Evolutionary conservation across 257 asterid species (phyloP).

Genomic region (Plantago ovata): DNA sequence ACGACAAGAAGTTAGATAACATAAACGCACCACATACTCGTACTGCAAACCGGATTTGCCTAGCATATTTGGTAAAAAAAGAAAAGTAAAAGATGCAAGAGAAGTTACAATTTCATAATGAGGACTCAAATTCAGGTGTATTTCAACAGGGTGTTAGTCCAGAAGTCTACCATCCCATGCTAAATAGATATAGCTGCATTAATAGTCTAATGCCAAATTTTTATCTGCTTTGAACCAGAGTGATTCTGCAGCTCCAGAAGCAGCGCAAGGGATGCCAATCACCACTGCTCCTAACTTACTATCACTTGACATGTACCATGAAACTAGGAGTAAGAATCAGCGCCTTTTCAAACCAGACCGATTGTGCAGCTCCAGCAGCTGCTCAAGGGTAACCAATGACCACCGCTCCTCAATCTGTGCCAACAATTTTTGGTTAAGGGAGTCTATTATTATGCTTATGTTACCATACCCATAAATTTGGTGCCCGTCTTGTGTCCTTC

Average conservation of each 20-base stretch:
- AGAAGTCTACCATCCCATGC: background rate
- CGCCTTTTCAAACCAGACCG: conserved; percentile 46
- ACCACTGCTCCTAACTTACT: background rate
- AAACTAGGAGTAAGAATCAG: conserved; percentile 14
- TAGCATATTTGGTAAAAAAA: background rate
- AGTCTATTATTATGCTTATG: conserved; percentile 62
- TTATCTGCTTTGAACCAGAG: background rate
- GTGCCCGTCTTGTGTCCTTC: conserved; percentile 77
- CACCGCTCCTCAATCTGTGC: conserved; percentile 71
- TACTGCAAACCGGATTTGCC: too few relatives aligned
- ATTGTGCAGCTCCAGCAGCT: conserved; percentile 69
- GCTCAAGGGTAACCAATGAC: conserved; percentile 68
- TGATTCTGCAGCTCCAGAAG: background rate
- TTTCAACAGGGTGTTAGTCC: background rate
- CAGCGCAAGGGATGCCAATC: background rate
- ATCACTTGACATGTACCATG: background rate
- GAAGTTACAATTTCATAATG: background rate
- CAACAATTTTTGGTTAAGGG: conserved; percentile 63
- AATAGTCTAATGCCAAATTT: too few relatives aligned
- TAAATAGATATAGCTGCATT: background rate
- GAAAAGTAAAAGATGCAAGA: background rate
- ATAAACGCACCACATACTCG: too few relatives aligned
- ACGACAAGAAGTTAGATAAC: too few relatives aligned
- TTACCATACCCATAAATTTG: conserved; percentile 87
- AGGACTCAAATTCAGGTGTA: background rate